phyloP scores from a whole-genome alignment of 139 green algal genomes.

The Chlamydomonas sp. region DNA sequence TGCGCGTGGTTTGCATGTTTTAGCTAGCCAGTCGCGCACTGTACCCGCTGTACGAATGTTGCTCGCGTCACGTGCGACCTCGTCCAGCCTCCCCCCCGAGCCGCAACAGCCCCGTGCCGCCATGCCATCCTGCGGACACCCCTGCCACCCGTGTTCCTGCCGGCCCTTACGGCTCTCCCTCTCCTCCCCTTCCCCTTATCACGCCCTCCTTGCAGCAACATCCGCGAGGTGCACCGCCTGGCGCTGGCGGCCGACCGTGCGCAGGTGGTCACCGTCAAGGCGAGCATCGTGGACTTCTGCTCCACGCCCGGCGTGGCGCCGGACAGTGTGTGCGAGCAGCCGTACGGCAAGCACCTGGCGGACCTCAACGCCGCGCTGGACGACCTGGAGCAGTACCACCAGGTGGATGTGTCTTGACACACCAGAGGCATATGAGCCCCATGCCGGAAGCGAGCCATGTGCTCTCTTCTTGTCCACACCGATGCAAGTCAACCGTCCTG shows the following conservation, averaged over 20 bases:
- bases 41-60: no score
- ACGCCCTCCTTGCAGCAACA: not conserved
- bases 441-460: not conserved
- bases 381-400: not conserved
- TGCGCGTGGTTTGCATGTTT: no score
- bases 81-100: no score
- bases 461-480: not conserved
- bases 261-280: not conserved
- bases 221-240: constrained; percentile 11
- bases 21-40: no score
- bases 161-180: no score
- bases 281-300: not conserved
- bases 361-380: not conserved
- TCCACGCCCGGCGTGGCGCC: no score
- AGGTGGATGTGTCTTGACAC: not conserved
- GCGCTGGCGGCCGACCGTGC: constrained; percentile 6
- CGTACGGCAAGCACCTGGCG: not conserved
- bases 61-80: no score
- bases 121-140: no score
- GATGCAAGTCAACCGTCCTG: not conserved
- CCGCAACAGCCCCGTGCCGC: no score
- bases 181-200: no score
- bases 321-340: not conserved
- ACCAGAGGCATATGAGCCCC: no score
- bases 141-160: no score